Percentiles rank a stretch among this genome's conserved stretches.
Conservation (phyloP, 441 rosid species). For the Adansonia madagascariensis region DNA sequence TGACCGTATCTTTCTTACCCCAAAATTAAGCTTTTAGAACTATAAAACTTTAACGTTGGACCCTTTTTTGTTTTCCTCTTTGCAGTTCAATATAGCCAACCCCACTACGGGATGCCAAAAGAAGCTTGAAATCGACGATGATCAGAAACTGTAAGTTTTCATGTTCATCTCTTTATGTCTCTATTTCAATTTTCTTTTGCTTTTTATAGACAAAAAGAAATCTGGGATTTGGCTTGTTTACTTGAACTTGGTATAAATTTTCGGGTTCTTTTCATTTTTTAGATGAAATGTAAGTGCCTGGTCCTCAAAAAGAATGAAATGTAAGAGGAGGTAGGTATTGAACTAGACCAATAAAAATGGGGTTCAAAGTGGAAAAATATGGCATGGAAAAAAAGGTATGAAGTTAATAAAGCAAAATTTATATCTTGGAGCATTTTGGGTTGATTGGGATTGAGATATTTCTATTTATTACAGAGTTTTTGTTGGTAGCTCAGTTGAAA, state of each 20-base stretch:
- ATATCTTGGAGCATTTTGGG: not conserved
- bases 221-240: not conserved
- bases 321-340: not conserved
- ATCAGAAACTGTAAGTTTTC: no score
- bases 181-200: not conserved
- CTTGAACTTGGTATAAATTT: not conserved
- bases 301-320: not conserved
- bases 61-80: not conserved
- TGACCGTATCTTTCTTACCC: not conserved
- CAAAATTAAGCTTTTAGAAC: not conserved
- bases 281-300: not conserved
- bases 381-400: not conserved
- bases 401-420: not conserved
- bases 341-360: not conserved
- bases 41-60: not conserved
- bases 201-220: not conserved
- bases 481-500: not conserved
- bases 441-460: not conserved
- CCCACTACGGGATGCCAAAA: conserved; percentile 77
- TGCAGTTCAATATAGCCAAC: conserved; percentile 69
- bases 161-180: not conserved
- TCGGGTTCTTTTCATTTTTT: not conserved
- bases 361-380: not conserved
- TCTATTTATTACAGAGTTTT: not conserved
- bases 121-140: conserved; percentile 42